Evolutionary conservation across 768 basidiomycete species (phyloP).

Genomic region (Russula emetica): DNA sequence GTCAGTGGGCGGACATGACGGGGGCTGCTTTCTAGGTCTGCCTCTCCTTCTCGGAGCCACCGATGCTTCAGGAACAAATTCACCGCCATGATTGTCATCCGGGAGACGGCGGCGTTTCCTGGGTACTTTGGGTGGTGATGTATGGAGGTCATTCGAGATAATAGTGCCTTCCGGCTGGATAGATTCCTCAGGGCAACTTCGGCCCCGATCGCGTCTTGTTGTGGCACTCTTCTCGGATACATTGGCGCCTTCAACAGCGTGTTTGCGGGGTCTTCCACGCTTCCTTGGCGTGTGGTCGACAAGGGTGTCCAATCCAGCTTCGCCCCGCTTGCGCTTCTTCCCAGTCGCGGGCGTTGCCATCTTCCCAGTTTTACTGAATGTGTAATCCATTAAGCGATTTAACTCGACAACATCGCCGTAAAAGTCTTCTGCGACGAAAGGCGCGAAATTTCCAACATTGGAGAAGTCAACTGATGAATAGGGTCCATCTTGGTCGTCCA

Average conservation of each 20-base stretch:
- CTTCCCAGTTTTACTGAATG: slow-evolving; percentile 35
- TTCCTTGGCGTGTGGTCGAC: slow-evolving; percentile 32
- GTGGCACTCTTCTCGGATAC: slow-evolving; percentile 1
- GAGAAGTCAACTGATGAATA: slow-evolving; percentile 46
- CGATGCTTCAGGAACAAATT: slow-evolving; percentile 1
- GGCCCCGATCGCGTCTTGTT: not conserved
- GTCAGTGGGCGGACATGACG: not conserved
- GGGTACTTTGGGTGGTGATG: slow-evolving; percentile 25
- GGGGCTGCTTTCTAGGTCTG: slow-evolving; percentile 23
- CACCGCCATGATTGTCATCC: slow-evolving; percentile 28
- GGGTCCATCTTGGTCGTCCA: slow-evolving; percentile 48
- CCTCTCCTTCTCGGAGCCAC: slow-evolving; percentile 24
- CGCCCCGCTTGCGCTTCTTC: slow-evolving; percentile 37
- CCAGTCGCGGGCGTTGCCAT: slow-evolving; percentile 13
- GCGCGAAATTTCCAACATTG: slow-evolving; percentile 51
- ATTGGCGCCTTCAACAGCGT: slow-evolving; percentile 32
- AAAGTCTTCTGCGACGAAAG: slow-evolving; percentile 47
- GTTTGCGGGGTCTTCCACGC: slow-evolving; percentile 37
- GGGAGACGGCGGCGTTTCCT: slow-evolving; percentile 39
- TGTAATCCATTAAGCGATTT: slow-evolving; percentile 46
- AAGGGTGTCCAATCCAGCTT: slow-evolving; percentile 26
- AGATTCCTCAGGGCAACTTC: not conserved
- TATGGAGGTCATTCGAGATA: not conserved
- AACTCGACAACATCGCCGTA: slow-evolving; percentile 47
- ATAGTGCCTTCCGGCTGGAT: not conserved